Base-by-base conservation (phyloP, 257 asterid genomes). In the Haberlea rhodopensis region DNA sequence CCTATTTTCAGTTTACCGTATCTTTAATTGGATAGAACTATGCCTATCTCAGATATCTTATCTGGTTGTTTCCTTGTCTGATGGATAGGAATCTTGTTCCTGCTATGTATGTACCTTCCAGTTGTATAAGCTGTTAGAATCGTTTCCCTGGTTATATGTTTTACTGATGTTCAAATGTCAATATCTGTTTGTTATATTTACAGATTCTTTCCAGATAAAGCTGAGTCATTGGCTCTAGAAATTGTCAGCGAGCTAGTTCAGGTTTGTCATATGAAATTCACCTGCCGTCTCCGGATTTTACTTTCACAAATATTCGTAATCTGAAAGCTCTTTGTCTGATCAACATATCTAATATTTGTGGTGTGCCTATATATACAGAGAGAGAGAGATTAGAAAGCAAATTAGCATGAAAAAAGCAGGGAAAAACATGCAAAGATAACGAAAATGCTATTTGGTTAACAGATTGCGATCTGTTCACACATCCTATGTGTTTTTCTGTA, bases 141-240 rank as follows among this genome's bases (percentile, higher is more conserved):
- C 18, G 11, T 40, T 28, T 65, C 63, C 13, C 1, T 4, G 16
- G 32, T 18, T 21, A 22, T 28, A 21, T 26, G 23, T 11, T 29
- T 52, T 20, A 24, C 24, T 54, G 13, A 53, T 34, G 27, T 22
- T 18, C 34, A 10, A 46, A 63, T 61, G 22, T 34, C 45, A 34
- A 19, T 19, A 52, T 19, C 26, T 43, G 8, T 55, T 46, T 15
- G 53, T 20, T 69, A 51, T 22, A 34, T 55, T 62, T 55, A 63
- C 84, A 88, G 96, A 71, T 86, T 86, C 79, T 84, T 82, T 58
- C 95, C 95, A n/a, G 85, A 81, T 53, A 85, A 86, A 71, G 96
- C 95, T 40, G 81, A 79, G 23, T 70, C 82, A n/a, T 69, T 88
- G 76, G 96, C 96, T 20, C 28, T 69, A 25, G 74, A 81, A 60